phyloP scores from a whole-genome alignment of 768 basidiomycete species.

The Phylloporus arenicola region DNA sequence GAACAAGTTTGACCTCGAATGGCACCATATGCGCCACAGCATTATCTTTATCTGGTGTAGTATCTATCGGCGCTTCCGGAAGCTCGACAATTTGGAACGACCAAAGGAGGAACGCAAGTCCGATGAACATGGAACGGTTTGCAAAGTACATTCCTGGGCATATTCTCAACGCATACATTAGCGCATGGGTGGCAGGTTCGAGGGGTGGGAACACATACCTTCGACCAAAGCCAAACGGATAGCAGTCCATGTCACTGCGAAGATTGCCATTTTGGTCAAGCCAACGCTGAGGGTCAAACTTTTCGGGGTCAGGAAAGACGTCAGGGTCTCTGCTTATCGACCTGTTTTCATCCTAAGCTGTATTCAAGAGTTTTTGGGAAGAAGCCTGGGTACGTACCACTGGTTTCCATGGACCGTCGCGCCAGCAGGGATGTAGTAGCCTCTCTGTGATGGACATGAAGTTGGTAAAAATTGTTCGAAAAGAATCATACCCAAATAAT shows the following conservation, averaged over 20 bases:
- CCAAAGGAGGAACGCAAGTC: conserved; percentile 56
- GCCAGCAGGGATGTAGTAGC: conserved; percentile 22
- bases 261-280: conserved; percentile 38
- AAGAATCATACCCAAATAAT: conserved; percentile 46
- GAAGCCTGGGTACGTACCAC: conserved; percentile 16
- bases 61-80: conserved; percentile 48
- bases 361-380: not conserved
- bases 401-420: conserved; percentile 15
- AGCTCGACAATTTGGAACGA: conserved; percentile 51
- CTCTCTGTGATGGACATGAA: conserved; percentile 6
- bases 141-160: conserved; percentile 61
- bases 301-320: conserved; percentile 52
- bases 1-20: not conserved
- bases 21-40: not conserved
- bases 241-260: conserved; percentile 43
- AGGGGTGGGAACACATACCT: conserved; percentile 9
- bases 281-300: conserved; percentile 57
- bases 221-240: conserved; percentile 52
- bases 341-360: conserved; percentile 21
- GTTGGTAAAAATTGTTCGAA: conserved; percentile 9
- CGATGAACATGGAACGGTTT: conserved; percentile 48
- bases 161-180: conserved; percentile 32
- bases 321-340: conserved; percentile 51
- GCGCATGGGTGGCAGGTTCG: no score
- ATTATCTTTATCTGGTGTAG: conserved; percentile 22